Base-by-base conservation (phyloP, 148 eudicot genomes). In the Pouteria glomerata region DNA sequence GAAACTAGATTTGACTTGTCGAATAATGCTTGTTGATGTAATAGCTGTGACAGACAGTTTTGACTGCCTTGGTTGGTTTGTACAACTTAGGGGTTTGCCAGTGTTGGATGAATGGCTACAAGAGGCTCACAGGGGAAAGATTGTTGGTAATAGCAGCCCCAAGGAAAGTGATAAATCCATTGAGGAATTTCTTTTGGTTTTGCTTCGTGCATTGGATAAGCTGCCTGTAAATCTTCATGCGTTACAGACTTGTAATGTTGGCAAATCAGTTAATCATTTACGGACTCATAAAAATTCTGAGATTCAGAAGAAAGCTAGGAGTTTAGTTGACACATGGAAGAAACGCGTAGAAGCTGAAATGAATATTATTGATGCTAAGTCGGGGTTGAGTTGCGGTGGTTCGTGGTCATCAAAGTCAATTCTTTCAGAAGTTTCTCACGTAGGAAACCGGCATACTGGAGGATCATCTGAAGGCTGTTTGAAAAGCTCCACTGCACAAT, bases 281-380 rank as follows among this genome's bases (percentile, higher is more conserved):
- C 85, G 99, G 10, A 70, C 82, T 8, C 94, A 96, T 66, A 92
- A 82, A 73, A 96, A 92, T 62, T 64, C 82, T 2, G 99, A 96
- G 66, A 96, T 96, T 78, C 99, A 96, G 81, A 90, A 82, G 85
- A 96, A 92, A 80, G 94, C 99, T 5, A 81, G 94, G 78, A 81
- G 83, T 71, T 85, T 96, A 75, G 97, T 96, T 63, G 96, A 90
- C 80, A 92, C 89, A 45, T 96, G 99, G 99, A 96, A 96, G 83
- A 92, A 88, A 78, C 92, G 99, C n/a, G 99, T 96, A 44, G 92
- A 92, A 84, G 94, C 89, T 57, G 99, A 96, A 78, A 88, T 96
- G 92, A 89, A 74, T 61, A 78, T 77, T 27, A 87, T 72, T 58
- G 99, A 96, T 73, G 45, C 86, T 33, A 89, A 86, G 76, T 65